Percentiles rank a stretch among this genome's conserved stretches.
Evolutionary conservation across 345 rosid genomes (phyloP).

Genomic region (Eucalyptus tenuipes): DNA sequence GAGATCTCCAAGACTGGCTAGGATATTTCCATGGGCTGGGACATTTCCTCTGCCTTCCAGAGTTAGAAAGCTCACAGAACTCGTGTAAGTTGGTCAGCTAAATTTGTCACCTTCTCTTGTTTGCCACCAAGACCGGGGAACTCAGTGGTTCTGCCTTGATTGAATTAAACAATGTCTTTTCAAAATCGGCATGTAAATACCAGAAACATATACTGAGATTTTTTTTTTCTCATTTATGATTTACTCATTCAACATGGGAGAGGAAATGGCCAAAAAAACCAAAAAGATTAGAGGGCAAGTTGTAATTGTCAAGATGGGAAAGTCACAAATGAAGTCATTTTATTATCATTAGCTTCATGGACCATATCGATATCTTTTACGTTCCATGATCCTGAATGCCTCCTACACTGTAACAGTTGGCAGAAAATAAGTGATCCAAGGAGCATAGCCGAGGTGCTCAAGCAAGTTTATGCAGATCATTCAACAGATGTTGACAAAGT

Average conservation of each 20-base stretch:
- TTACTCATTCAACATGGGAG: not conserved
- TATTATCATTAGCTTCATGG: not conserved
- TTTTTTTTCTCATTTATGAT: not conserved
- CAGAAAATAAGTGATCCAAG: slow-evolving; percentile 81
- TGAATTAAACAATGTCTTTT: not conserved
- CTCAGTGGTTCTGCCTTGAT: not conserved
- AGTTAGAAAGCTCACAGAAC: slow-evolving; percentile 61
- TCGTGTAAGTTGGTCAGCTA: slow-evolving; percentile 37
- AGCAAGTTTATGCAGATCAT: slow-evolving; percentile 89
- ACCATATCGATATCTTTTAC: not conserved
- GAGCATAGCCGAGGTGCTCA: slow-evolving; percentile 73
- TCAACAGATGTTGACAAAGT: slow-evolving; percentile 75
- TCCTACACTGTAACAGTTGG: slow-evolving; percentile 39
- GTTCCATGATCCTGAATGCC: not conserved
- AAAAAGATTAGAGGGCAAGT: not conserved
- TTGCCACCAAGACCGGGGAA: not conserved
- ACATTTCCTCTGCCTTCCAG: slow-evolving; percentile 79
- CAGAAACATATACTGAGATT: not conserved
- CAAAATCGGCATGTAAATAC: not conserved
- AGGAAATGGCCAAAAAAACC: not conserved
- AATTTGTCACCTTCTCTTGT: not conserved
- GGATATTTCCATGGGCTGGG: slow-evolving; percentile 79
- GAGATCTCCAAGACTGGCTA: slow-evolving; percentile 61
- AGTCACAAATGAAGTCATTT: not conserved
- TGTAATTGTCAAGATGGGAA: not conserved